Conservation (phyloP, 2,329 filamentous ascomycete genomes). For the Aspergillus terreus region DNA sequence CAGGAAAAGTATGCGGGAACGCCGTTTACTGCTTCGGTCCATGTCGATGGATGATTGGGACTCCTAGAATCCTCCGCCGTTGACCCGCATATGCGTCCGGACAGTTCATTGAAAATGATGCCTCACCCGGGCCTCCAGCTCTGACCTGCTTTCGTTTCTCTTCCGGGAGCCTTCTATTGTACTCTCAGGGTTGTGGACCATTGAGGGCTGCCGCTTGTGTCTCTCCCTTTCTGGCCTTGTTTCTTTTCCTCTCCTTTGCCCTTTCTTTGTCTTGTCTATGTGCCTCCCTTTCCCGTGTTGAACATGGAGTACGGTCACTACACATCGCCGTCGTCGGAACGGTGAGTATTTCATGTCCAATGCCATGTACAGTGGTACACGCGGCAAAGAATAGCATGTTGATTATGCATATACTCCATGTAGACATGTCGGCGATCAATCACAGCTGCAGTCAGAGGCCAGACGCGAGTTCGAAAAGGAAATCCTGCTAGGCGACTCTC, state of each 20-base stretch:
- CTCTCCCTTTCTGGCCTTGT: background rate
- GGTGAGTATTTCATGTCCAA: slow-evolving; percentile 8
- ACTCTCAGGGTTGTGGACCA: slow-evolving; percentile 3
- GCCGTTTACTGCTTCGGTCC: slow-evolving; percentile 13
- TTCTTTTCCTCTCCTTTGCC: background rate
- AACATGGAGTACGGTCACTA: slow-evolving; percentile 11
- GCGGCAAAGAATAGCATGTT: background rate
- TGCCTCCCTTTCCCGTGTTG: background rate
- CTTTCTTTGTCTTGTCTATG: slow-evolving; percentile 1
- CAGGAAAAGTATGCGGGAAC: slow-evolving; percentile 17
- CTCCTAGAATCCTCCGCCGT: slow-evolving; percentile 7
- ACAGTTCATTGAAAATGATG: slow-evolving; percentile 24
- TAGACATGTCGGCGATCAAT: slow-evolving; percentile 9
- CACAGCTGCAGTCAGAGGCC: slow-evolving; percentile 6
- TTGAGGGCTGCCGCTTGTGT: slow-evolving; percentile 1
- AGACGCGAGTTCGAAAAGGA: slow-evolving; percentile 18
- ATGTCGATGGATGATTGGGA: slow-evolving; percentile 7
- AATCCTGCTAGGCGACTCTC: slow-evolving; percentile 11
- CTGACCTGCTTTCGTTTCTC: slow-evolving; percentile 7
- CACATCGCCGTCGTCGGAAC: slow-evolving; percentile 6
- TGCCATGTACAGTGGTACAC: slow-evolving; percentile 1
- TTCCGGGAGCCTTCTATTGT: slow-evolving; percentile 1
- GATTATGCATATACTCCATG: background rate
- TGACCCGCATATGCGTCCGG: slow-evolving; percentile 16
- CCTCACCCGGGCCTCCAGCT: slow-evolving; percentile 15